A percentile compares a stretch with the other conserved stretches of the same genome.
phyloP scores from a whole-genome alignment of 495 filamentous ascomycete genomes.

The Pyronema domesticum region DNA sequence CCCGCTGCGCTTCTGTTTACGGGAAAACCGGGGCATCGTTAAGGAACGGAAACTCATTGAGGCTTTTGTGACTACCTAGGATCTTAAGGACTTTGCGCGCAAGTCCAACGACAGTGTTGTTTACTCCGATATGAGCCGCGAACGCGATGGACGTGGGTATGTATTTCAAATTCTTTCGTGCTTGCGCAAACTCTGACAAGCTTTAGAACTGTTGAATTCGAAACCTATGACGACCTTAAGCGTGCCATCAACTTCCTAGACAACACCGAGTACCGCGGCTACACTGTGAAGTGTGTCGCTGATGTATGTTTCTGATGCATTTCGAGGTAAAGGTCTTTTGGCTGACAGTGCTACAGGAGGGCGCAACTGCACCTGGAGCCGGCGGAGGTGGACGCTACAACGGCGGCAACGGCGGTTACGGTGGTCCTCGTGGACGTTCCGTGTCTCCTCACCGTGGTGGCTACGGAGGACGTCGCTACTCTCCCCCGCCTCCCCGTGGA shows the following conservation, averaged over 20 bases:
- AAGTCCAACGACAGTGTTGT: constrained; percentile 94
- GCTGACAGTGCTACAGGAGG: constrained; percentile 6
- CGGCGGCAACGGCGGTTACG: constrained; percentile 12
- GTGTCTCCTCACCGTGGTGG: constrained; percentile 17
- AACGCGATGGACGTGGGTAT: constrained; percentile 84
- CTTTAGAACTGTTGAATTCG: constrained; percentile 90
- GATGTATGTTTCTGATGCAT: constrained; percentile 78
- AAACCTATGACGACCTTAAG: constrained; percentile 75
- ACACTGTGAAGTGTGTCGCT: constrained; percentile 59
- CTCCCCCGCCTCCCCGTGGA: constrained; percentile 7
- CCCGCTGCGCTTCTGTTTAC: constrained; percentile 23
- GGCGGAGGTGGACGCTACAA: constrained; percentile 7
- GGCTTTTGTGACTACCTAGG: constrained; percentile 46
- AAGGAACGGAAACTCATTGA: constrained; percentile 39
- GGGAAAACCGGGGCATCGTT: constrained; percentile 14
- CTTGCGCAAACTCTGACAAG: not conserved
- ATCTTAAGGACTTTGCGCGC: constrained; percentile 98
- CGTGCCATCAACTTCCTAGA: constrained; percentile 87
- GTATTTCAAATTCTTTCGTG: constrained; percentile 25
- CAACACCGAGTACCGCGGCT: constrained; percentile 74
- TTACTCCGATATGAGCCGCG: constrained; percentile 88
- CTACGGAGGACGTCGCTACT: constrained; percentile 19
- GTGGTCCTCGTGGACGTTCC: constrained; percentile 19
- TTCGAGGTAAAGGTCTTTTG: constrained; percentile 29
- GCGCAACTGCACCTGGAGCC: not conserved